A percentile compares a stretch with the other conserved stretches of the same genome.
phyloP scores from a whole-genome alignment of 805 yeast species.

The Candida koratica region DNA sequence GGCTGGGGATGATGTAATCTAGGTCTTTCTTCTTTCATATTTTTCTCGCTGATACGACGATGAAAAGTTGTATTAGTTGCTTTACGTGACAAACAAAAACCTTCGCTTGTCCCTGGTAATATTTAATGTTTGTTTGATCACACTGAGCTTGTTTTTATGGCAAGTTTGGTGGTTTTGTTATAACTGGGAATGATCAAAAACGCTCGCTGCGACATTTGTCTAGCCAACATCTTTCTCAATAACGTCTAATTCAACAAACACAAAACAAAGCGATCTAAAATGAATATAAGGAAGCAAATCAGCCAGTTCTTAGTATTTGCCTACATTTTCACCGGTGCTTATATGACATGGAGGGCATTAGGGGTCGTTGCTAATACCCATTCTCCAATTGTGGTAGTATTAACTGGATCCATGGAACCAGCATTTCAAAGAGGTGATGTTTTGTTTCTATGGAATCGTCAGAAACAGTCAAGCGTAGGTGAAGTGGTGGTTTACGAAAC shows the following conservation, averaged over 20 bases:
- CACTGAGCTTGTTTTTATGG: too few species aligned
- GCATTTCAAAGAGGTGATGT: conserved; percentile 98
- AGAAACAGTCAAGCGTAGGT: conserved; percentile 65
- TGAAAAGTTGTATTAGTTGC: too few species aligned
- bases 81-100: too few species aligned
- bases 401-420: conserved; percentile 99
- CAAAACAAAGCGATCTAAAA: too few species aligned
- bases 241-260: too few species aligned
- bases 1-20: conserved; percentile 10
- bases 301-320: conserved; percentile 68
- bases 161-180: too few species aligned
- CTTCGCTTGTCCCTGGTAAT: too few species aligned
- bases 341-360: conserved; percentile 84
- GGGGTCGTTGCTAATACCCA: conserved; percentile 74
- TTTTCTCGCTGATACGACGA: too few species aligned
- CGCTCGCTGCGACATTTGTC: too few species aligned
- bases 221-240: too few species aligned
- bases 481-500: conserved; percentile 93
- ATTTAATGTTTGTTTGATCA: too few species aligned
- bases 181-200: too few species aligned
- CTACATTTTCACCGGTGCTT: conserved; percentile 82
- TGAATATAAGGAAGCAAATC: conserved; percentile 60
- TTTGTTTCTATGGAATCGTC: conserved; percentile 85
- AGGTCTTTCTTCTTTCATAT: conserved; percentile 7
- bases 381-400: conserved; percentile 93